These are phyloP conservation scores for Quercus ilex DNA, from an alignment of 306 rosid genomes.

Conservation along the genomic window DNA sequence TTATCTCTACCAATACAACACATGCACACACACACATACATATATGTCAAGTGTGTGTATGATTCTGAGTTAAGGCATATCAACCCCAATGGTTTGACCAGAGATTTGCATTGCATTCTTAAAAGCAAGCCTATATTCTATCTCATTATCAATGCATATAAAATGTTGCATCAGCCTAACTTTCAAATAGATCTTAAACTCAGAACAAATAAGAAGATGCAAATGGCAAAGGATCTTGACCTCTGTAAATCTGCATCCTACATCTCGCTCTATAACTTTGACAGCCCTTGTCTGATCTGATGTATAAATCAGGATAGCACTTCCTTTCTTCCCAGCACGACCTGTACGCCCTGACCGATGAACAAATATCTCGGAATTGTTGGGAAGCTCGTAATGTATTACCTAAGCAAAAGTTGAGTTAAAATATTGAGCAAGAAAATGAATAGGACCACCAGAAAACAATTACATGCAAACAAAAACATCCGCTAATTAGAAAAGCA, in stretches of 20 bases:
- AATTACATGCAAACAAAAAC: background rate
- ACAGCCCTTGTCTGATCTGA: constrained; percentile 67
- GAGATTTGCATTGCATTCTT: background rate
- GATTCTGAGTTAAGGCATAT: background rate
- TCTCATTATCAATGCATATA: background rate
- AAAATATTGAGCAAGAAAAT: background rate
- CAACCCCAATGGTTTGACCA: background rate
- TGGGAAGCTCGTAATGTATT: constrained; percentile 95
- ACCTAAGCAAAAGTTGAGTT: constrained; percentile 33
- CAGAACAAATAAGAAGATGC: background rate
- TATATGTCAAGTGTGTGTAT: background rate
- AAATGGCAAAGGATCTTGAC: constrained; percentile 34
- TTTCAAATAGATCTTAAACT: constrained; percentile 10
- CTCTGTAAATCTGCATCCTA: constrained; percentile 84
- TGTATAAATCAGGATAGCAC: constrained; percentile 71
- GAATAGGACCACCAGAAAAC: background rate
- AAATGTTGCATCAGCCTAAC: background rate
- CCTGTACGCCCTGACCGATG: constrained; percentile 99
- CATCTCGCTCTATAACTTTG: constrained; percentile 77
- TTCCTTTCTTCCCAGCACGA: constrained; percentile 97
- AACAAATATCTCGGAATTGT: constrained; percentile 89
- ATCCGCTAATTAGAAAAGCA: background rate
- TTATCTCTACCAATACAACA: no score
- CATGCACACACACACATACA: accelerated
- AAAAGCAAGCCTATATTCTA: background rate